A percentile compares a stretch with the other conserved stretches of the same genome.
phyloP scores from a whole-genome alignment of 2,329 filamentous ascomycete genomes.

The Cordyceps militaris region DNA sequence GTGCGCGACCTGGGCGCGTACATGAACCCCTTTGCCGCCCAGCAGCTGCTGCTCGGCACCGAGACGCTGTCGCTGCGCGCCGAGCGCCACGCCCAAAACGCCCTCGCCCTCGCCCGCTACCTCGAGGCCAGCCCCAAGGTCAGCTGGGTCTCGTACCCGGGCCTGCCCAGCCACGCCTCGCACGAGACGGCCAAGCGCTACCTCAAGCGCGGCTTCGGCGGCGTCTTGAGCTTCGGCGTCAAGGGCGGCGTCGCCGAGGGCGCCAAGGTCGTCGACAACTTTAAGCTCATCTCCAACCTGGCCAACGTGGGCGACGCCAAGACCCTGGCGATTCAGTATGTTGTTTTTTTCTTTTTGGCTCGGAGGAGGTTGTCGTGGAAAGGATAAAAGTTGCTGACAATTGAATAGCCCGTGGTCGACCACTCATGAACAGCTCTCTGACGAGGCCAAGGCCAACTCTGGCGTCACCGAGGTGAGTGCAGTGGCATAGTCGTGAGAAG shows the following conservation, averaged over 20 bases:
- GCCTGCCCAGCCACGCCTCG: constrained; percentile 72
- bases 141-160: constrained; percentile 89
- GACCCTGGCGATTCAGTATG: constrained; percentile 77
- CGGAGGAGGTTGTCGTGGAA: neutral
- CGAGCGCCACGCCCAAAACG: constrained; percentile 81
- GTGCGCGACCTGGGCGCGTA: constrained; percentile 77
- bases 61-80: constrained; percentile 84
- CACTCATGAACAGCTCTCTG: constrained; percentile 84
- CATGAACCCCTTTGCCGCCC: constrained; percentile 85
- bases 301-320: constrained; percentile 96
- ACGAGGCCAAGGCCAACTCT: constrained; percentile 71
- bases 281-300: constrained; percentile 92
- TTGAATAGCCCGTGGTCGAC: constrained; percentile 70
- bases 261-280: constrained; percentile 81
- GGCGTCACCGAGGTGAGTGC: constrained; percentile 66
- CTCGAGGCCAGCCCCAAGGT: constrained; percentile 78
- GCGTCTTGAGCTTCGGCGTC: constrained; percentile 87
- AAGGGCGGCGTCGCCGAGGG: constrained; percentile 82
- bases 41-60: constrained; percentile 81
- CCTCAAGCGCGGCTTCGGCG: constrained; percentile 74
- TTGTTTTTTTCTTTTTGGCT: constrained; percentile 7
- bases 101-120: constrained; percentile 72
- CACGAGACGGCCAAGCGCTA: constrained; percentile 83
- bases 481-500: neutral
- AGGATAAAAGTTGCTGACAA: neutral